A percentile compares a stretch with the other conserved stretches of the same genome.
phyloP scores from a whole-genome alignment of 371 early-diverging fungal species.

The Mucor lusitanicus region DNA sequence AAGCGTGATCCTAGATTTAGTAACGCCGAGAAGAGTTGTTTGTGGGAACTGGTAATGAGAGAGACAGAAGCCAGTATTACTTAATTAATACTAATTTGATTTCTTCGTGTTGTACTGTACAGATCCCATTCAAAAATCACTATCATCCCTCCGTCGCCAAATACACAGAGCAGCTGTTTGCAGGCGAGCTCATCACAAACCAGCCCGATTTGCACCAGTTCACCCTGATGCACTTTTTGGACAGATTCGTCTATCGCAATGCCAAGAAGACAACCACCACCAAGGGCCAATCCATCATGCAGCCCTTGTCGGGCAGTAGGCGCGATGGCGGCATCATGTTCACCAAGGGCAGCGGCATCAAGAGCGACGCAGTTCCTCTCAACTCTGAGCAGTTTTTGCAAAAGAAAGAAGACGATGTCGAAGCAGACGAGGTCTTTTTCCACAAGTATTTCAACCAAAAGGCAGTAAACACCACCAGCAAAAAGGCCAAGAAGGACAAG shows the following conservation, averaged over 20 bases:
- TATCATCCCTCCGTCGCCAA: slow-evolving; percentile 92
- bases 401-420: slow-evolving; percentile 57
- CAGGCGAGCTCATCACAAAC: slow-evolving; percentile 67
- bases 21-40: slow-evolving; percentile 78
- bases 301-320: slow-evolving; percentile 48
- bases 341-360: slow-evolving; percentile 41
- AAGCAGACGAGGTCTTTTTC: slow-evolving; percentile 81
- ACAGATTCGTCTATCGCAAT: slow-evolving; percentile 94
- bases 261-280: slow-evolving; percentile 72
- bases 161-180: slow-evolving; percentile 75
- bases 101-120: not conserved
- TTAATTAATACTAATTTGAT: not conserved
- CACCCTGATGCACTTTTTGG: slow-evolving; percentile 91
- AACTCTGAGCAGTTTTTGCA: slow-evolving; percentile 67
- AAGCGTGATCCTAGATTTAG: slow-evolving; percentile 89
- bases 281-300: slow-evolving; percentile 65
- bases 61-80: not conserved
- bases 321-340: slow-evolving; percentile 51
- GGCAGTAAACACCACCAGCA: slow-evolving; percentile 25
- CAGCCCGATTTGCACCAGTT: slow-evolving; percentile 88
- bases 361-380: slow-evolving; percentile 39
- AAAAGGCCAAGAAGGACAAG: slow-evolving; percentile 40
- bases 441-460: slow-evolving; percentile 78
- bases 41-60: slow-evolving; percentile 84
- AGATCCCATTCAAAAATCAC: slow-evolving; percentile 72